Percentiles rank a stretch among this genome's conserved stretches.
Conservation (phyloP, 495 filamentous ascomycete genomes). For the Beverwykella pulmonaria region DNA sequence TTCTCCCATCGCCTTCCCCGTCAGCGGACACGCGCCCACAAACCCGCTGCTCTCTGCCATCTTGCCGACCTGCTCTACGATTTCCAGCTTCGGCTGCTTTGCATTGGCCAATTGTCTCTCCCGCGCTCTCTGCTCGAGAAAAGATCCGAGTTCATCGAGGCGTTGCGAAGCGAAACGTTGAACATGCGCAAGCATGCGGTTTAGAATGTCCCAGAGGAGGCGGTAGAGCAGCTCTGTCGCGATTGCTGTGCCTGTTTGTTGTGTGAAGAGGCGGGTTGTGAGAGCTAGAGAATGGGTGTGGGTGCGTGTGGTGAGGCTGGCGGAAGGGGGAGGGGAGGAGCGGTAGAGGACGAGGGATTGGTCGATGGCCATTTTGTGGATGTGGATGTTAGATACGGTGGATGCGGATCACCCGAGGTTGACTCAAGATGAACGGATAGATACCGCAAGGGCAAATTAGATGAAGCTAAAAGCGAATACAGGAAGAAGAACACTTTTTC, state of each 20-base stretch:
- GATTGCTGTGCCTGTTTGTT: conserved; percentile 27
- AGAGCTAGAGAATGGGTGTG: conserved; percentile 8
- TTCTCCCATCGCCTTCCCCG: background rate
- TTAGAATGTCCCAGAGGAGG: conserved; percentile 25
- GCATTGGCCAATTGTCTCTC: conserved; percentile 7
- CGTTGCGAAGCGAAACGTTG: conserved; percentile 13
- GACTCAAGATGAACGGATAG: no score
- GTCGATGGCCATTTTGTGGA: conserved; percentile 6
- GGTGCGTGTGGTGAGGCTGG: background rate
- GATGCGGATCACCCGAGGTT: background rate
- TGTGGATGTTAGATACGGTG: no score
- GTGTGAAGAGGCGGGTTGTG: conserved; percentile 15
- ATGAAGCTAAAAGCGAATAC: no score
- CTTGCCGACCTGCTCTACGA: conserved; percentile 21
- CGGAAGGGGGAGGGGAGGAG: background rate
- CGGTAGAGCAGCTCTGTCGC: conserved; percentile 35
- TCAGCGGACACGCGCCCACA: background rate
- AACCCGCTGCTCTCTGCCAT: conserved; percentile 6
- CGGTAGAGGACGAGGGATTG: conserved; percentile 25
- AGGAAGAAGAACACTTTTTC: no score
- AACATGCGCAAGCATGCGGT: conserved; percentile 12
- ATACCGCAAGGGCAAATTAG: no score
- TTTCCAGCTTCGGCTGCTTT: conserved; percentile 5
- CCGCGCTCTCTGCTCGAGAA: conserved; percentile 11
- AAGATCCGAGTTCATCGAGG: conserved; percentile 12